Percentiles rank a stretch among this genome's conserved stretches.
Conservation (phyloP, 805 yeast species). For the Starmerella stellata region DNA sequence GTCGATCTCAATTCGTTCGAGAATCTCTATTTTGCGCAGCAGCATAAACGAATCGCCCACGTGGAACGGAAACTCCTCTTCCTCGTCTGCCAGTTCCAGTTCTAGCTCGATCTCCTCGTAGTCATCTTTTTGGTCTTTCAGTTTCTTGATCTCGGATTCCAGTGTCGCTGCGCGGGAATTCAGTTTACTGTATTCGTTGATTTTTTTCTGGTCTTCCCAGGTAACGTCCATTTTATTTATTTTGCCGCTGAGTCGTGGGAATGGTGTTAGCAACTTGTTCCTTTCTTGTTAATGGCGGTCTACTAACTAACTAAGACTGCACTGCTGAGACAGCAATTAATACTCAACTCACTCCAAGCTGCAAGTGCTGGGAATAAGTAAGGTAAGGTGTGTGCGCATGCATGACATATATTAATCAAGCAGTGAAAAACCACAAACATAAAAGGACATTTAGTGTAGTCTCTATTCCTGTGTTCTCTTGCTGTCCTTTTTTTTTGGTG, state of each 20-base stretch:
- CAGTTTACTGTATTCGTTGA: constrained; percentile 73
- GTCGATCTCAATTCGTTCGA: constrained; percentile 49
- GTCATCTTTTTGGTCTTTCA: constrained; percentile 61
- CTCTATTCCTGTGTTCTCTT: too few relatives aligned
- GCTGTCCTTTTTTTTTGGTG: too few relatives aligned
- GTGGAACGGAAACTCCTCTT: constrained; percentile 36
- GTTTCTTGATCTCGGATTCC: constrained; percentile 31
- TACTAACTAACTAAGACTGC: neutral
- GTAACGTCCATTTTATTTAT: constrained; percentile 32
- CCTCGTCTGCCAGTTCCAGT: constrained; percentile 61
- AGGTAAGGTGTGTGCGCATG: too few relatives aligned
- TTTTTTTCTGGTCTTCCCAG: constrained; percentile 76
- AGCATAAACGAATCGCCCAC: constrained; percentile 67
- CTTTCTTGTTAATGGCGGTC: too few relatives aligned
- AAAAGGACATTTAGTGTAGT: too few relatives aligned
- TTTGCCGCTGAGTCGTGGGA: too few relatives aligned
- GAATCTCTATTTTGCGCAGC: constrained; percentile 46
- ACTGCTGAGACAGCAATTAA: neutral
- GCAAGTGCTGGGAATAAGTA: too few relatives aligned
- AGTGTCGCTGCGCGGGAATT: constrained; percentile 51
- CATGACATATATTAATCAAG: too few relatives aligned
- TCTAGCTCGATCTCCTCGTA: constrained; percentile 73
- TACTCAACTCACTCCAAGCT: too few relatives aligned
- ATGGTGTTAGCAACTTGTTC: too few relatives aligned
- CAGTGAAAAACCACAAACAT: too few relatives aligned